phyloP scores from a whole-genome alignment of 257 asterid genomes.

The Solanum lignicaule region DNA sequence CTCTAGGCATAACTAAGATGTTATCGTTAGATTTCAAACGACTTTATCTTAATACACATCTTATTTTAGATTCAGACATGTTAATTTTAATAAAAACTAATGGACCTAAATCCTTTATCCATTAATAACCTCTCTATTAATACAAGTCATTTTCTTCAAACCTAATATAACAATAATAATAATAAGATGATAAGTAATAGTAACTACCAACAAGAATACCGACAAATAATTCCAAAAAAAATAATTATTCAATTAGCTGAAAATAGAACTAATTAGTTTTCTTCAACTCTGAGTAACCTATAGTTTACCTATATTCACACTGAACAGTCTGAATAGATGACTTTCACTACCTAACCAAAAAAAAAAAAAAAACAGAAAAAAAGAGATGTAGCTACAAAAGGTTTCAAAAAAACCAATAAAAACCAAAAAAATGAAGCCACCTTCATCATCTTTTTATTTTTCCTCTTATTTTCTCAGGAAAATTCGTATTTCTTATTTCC shows the following conservation, averaged over 20 bases:
- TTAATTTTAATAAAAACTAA: neutral
- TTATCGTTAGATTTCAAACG: neutral
- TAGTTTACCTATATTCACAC: neutral
- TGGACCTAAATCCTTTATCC: neutral
- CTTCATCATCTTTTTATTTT: constrained; percentile 13
- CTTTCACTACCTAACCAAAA: neutral
- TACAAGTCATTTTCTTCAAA: neutral
- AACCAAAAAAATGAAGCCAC: constrained; percentile 17
- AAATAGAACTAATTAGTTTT: neutral
- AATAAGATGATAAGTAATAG: too few relatives aligned
- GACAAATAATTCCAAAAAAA: neutral
- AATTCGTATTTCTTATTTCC: constrained; percentile 15
- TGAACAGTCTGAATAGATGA: neutral
- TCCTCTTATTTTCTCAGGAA: constrained; percentile 9
- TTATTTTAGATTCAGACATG: neutral
- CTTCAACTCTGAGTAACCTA: neutral
- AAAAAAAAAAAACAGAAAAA: neutral
- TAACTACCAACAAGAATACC: neutral
- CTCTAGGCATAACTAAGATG: neutral
- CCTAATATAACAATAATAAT: too few relatives aligned
- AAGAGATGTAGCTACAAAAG: neutral
- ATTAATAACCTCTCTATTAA: neutral
- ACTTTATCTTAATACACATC: neutral
- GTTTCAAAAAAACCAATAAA: neutral
- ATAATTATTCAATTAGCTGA: neutral